Percentiles rank a stretch among this genome's conserved stretches.
Evolutionary conservation across 768 basidiomycete genomes (phyloP).

Genomic region (Piloderma croceum): DNA sequence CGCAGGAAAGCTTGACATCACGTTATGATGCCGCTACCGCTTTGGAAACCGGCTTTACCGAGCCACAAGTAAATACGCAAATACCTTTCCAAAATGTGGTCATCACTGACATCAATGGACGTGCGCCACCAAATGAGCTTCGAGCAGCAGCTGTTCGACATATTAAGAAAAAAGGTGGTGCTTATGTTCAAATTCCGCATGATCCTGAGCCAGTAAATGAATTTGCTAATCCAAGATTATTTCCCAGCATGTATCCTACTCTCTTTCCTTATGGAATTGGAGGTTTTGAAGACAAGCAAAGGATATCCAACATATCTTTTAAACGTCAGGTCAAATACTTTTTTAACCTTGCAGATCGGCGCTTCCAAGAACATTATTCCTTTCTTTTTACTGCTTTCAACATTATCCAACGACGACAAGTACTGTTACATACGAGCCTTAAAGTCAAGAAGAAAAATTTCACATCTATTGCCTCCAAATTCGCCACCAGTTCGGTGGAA

Average conservation of each 20-base stretch:
- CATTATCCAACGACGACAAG: constrained; percentile 30
- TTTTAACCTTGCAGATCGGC: constrained; percentile 23
- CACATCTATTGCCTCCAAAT: constrained; percentile 17
- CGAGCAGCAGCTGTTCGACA: constrained; percentile 31
- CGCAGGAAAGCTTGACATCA: constrained; percentile 9
- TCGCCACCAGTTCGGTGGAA: constrained; percentile 21
- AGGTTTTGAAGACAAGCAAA: constrained; percentile 31
- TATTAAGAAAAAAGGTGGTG: constrained; percentile 22
- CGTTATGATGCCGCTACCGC: constrained; percentile 11
- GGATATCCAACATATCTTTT: constrained; percentile 19
- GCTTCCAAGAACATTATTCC: constrained; percentile 34
- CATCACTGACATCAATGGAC: constrained; percentile 26
- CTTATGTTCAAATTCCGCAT: constrained; percentile 27
- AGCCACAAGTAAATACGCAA: too few species aligned
- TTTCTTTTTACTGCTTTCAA: constrained; percentile 40
- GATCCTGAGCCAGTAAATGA: constrained; percentile 28
- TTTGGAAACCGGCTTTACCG: too few species aligned
- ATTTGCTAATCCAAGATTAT: constrained; percentile 31
- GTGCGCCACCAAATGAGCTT: constrained; percentile 21
- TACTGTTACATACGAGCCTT: constrained; percentile 28
- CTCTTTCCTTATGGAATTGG: constrained; percentile 40
- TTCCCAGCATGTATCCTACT: constrained; percentile 38
- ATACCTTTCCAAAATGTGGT: constrained; percentile 21
- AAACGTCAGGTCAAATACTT: constrained; percentile 31
- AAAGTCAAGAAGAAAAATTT: constrained; percentile 24